Evolutionary conservation across 345 rosid species (phyloP).

Genomic region (Camelina hispida): DNA sequence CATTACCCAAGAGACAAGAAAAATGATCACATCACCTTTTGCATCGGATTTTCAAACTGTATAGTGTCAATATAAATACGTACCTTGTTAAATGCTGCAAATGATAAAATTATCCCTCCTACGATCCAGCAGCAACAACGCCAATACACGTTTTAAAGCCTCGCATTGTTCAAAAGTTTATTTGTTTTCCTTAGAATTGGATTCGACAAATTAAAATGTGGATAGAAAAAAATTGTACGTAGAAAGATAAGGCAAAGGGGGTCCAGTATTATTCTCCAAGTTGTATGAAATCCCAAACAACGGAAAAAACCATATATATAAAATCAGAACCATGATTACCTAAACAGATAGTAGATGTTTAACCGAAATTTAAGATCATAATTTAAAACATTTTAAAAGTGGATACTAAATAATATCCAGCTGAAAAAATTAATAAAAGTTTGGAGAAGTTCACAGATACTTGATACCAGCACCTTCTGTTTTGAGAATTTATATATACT

Average conservation of each 20-base stretch:
- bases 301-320: not conserved
- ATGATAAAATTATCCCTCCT: not conserved
- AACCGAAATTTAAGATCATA: not conserved
- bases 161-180: not conserved
- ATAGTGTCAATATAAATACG: not conserved
- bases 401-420: not conserved
- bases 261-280: slow-evolving; percentile 28
- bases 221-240: not conserved
- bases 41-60: not conserved
- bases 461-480: too few species aligned
- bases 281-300: slow-evolving; percentile 23
- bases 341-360: slow-evolving; percentile 21
- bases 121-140: not conserved
- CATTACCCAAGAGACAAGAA: slow-evolving; percentile 22
- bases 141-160: not conserved
- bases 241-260: slow-evolving; percentile 14
- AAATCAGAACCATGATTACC: slow-evolving; percentile 25
- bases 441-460: not conserved
- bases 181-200: not conserved
- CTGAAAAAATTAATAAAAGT: not conserved
- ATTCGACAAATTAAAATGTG: slow-evolving; percentile 3
- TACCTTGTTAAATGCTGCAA: not conserved
- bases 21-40: slow-evolving; percentile 11
- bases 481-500: too few species aligned
- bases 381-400: not conserved